Base-by-base conservation (phyloP, 129 eudicot genomes). In the Flaveria sonorensis region DNA sequence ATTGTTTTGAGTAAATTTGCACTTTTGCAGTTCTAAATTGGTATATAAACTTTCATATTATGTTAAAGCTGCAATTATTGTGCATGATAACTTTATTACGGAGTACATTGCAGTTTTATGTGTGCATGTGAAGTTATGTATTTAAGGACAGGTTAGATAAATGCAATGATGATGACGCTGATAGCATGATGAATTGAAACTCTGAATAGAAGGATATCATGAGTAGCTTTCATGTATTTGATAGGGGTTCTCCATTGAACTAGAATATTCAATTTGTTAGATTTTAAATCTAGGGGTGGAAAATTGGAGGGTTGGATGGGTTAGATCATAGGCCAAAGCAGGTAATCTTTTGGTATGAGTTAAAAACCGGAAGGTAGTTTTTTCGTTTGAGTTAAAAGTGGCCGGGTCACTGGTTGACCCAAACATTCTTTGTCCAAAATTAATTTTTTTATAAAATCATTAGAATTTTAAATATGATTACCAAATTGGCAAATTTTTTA, bases 301-400 rank as follows among this genome's bases (percentile, higher is more conserved):
- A 65, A 65, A 32, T 39, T 7, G 40, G 67, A 23, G 67, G 67
- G n/a, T 60, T 60, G 67, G 67, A 39, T 24, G 40, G 67, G n/a
- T 60, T 26, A 21, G 39, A 39, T 24, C 5, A 60, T 39, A 4
- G 1, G 45, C 69, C 5, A 63, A 63, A 32, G 10, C 21, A 13
- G 20, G 69, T 63, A 63, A 63, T 1, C 16, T 30, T 63, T 63
- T 7, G 19, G 40, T 36, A 36, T 36, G 40, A 6, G 40, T 36
- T 36, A 36, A 36, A 36, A 36, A 6, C 40, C 40, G 40, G 39
- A 36, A 36, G 40, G 7, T 36, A 36, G 40, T 36, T 36, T 36
- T 36, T 36, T 36, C 1, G 68, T 61, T 3, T 30, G 19, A 28
- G 21, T 14, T 15, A 15, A 63, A 63, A 6, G 21, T 1, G 15